Percentiles rank a stretch among this genome's conserved stretches.
Conservation (phyloP, 2,329 filamentous ascomycete genomes). For the Ascochyta viciae-villosae region DNA sequence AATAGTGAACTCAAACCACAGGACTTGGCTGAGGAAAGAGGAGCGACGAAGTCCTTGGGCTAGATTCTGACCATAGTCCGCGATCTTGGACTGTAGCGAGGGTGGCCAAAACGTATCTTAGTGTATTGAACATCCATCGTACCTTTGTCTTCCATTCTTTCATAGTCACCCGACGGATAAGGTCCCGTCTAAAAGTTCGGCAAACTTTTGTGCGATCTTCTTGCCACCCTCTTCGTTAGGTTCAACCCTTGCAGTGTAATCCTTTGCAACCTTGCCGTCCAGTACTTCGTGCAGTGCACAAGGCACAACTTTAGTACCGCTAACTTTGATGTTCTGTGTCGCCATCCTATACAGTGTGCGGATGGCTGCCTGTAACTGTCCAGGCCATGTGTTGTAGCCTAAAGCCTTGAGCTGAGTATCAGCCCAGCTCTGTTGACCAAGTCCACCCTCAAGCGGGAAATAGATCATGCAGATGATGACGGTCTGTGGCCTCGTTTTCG, state of each 20-base stretch:
- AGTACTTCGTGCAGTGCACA: constrained; percentile 44
- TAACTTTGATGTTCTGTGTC: constrained; percentile 35
- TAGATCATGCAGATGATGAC: constrained; percentile 51
- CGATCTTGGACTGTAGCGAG: background rate
- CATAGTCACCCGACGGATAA: background rate
- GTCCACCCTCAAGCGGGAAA: constrained; percentile 41
- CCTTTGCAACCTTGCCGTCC: constrained; percentile 36
- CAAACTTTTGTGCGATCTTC: constrained; percentile 44
- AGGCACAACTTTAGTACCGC: constrained; percentile 41
- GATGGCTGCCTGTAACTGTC: constrained; percentile 44
- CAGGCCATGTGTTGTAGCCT: constrained; percentile 40
- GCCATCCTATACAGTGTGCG: constrained; percentile 40
- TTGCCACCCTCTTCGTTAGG: constrained; percentile 43
- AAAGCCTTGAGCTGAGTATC: constrained; percentile 39
- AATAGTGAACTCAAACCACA: background rate
- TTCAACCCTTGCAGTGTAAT: constrained; percentile 48
- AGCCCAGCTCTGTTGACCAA: constrained; percentile 44
- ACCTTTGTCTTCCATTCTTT: background rate
- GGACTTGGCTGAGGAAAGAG: background rate
- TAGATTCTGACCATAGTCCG: background rate
- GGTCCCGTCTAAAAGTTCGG: constrained; percentile 20
- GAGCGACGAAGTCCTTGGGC: background rate
- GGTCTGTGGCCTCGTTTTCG: constrained; percentile 41
- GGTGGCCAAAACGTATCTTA: too few relatives aligned
- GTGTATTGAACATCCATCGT: too few relatives aligned